A percentile compares a stretch with the other conserved stretches of the same genome.
phyloP scores from a whole-genome alignment of 805 yeast species.

The Zygotorulaspora chibaensis region DNA sequence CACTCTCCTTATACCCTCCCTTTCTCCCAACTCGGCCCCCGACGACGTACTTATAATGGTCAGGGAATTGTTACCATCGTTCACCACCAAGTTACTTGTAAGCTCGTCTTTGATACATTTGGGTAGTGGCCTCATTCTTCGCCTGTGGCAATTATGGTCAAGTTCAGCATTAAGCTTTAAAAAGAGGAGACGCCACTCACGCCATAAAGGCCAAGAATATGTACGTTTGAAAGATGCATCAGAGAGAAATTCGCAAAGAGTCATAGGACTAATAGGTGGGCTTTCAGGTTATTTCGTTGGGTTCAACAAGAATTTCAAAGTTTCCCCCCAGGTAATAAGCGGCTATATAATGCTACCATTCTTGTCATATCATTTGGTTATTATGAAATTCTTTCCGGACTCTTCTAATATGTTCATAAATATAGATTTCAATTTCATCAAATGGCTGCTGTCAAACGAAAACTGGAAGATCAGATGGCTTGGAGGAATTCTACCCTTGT shows the following conservation, averaged over 20 bases:
- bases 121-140: conserved; percentile 16
- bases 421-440: conserved; percentile 22
- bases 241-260: conserved; percentile 19
- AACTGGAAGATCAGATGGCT: conserved; percentile 17
- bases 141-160: conserved; percentile 12
- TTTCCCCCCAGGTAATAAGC: conserved; percentile 23
- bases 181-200: conserved; percentile 2
- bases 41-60: conserved; percentile 29
- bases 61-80: conserved; percentile 22
- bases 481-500: conserved; percentile 23
- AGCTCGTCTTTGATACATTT: conserved; percentile 9
- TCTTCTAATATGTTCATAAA: conserved; percentile 12
- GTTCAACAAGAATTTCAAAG: conserved; percentile 14
- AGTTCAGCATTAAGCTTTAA: neutral
- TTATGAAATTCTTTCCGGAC: conserved; percentile 23
- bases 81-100: conserved; percentile 17
- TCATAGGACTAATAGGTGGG: conserved; percentile 26
- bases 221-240: conserved; percentile 10
- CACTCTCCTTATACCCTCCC: conserved; percentile 20
- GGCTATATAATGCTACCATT: conserved; percentile 23
- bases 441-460: conserved; percentile 24
- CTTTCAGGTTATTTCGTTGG: conserved; percentile 27
- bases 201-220: conserved; percentile 7
- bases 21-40: conserved; percentile 21
- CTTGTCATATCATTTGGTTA: conserved; percentile 18